Conservation (phyloP, 192 early-diverging fungal genomes). For the Rhizoclosmatium globosum region DNA sequence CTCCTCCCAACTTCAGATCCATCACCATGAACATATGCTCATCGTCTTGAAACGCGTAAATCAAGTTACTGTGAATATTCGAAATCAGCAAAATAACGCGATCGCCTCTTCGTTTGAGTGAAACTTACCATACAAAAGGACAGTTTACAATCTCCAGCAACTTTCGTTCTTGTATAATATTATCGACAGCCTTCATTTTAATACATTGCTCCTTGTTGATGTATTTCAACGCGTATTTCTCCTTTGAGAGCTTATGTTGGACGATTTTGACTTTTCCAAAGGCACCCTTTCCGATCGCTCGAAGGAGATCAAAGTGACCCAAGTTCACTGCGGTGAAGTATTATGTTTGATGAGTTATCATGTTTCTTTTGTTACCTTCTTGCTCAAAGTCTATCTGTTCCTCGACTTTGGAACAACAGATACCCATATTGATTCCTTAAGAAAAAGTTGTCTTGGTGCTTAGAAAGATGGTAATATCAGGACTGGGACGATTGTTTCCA, state of each 20-base stretch:
- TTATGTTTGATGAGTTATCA: not conserved
- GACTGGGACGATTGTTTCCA: no score
- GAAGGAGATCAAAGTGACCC: slow-evolving; percentile 87
- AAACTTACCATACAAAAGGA: slow-evolving; percentile 70
- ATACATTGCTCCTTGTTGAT: slow-evolving; percentile 95
- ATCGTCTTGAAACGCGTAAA: slow-evolving; percentile 71
- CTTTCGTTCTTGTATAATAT: slow-evolving; percentile 90
- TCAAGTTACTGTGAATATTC: slow-evolving; percentile 64
- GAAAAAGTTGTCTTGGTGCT: not conserved
- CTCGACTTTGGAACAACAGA: slow-evolving; percentile 6
- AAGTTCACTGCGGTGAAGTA: slow-evolving; percentile 68
- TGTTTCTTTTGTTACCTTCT: slow-evolving; percentile 2
- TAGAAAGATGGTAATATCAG: not conserved
- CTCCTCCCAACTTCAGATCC: slow-evolving; percentile 67
- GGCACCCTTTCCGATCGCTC: slow-evolving; percentile 92
- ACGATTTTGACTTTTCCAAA: slow-evolving; percentile 96
- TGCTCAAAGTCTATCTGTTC: not conserved
- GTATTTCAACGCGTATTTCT: slow-evolving; percentile 92
- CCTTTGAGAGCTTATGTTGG: slow-evolving; percentile 79
- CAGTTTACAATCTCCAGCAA: slow-evolving; percentile 87
- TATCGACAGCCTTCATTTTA: slow-evolving; percentile 78
- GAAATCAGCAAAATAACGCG: slow-evolving; percentile 69
- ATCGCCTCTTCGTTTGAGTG: no score
- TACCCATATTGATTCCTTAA: not conserved
- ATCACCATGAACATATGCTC: slow-evolving; percentile 71